Evolutionary conservation across 495 filamentous ascomycete species (phyloP).

Genomic region (Talaromyces thailandensis): DNA sequence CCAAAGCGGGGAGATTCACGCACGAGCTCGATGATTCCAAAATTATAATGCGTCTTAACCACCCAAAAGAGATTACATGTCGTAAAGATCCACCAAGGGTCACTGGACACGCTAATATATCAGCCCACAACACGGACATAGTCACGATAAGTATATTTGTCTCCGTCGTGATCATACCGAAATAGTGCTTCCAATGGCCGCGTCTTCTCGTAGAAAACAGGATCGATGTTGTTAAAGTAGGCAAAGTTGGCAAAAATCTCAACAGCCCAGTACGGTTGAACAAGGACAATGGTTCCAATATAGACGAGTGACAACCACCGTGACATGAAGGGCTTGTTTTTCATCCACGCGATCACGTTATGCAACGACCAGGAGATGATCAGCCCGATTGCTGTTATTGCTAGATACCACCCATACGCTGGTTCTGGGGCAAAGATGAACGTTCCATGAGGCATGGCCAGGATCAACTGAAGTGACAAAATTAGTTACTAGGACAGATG

Average conservation of each 20-base stretch:
- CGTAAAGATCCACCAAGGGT: constrained; percentile 42
- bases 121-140: background rate
- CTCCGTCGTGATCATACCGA: constrained; percentile 18
- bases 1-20: constrained; percentile 34
- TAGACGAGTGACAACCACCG: constrained; percentile 25
- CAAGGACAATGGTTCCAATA: constrained; percentile 29
- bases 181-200: constrained; percentile 44
- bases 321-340: constrained; percentile 35
- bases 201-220: constrained; percentile 33
- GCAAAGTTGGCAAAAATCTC: constrained; percentile 42
- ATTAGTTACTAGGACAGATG: background rate
- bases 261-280: constrained; percentile 33
- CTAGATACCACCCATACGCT: constrained; percentile 38
- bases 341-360: constrained; percentile 43
- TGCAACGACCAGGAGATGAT: constrained; percentile 40
- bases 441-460: constrained; percentile 29
- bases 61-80: constrained; percentile 25
- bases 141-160: background rate
- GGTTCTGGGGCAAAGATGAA: constrained; percentile 34
- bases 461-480: constrained; percentile 1
- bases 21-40: constrained; percentile 26
- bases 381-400: constrained; percentile 32
- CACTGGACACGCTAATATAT: constrained; percentile 11
- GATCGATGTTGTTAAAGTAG: constrained; percentile 40
- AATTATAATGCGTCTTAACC: constrained; percentile 30